Conservation (phyloP, 345 rosid species). For the Acer negundo region DNA sequence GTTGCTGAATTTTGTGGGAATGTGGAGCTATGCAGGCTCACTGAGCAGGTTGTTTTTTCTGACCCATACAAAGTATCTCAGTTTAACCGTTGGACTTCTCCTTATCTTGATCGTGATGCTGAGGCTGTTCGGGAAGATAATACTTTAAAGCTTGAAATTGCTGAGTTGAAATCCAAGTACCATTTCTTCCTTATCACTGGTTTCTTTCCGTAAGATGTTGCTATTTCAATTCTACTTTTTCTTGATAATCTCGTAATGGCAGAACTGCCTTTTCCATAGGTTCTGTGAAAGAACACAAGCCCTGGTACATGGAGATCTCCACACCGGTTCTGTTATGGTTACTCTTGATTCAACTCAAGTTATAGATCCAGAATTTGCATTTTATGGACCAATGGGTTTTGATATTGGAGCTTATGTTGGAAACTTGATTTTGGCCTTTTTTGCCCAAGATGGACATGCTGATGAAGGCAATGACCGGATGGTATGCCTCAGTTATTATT, state of each 20-base stretch:
- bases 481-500: slow-evolving; percentile 34
- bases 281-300: slow-evolving; percentile 98
- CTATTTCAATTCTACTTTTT: not conserved
- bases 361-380: slow-evolving; percentile 92
- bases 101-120: slow-evolving; percentile 82
- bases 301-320: slow-evolving; percentile 92
- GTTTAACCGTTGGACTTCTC: slow-evolving; percentile 80
- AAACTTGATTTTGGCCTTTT: slow-evolving; percentile 84
- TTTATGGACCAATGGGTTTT: slow-evolving; percentile 92
- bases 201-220: not conserved
- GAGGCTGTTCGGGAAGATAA: slow-evolving; percentile 77
- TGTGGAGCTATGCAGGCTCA: slow-evolving; percentile 89
- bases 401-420: slow-evolving; percentile 93
- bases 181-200: slow-evolving; percentile 11
- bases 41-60: slow-evolving; percentile 94
- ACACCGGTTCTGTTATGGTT: slow-evolving; percentile 93
- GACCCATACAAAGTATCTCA: slow-evolving; percentile 84
- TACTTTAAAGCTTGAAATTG: slow-evolving; percentile 69
- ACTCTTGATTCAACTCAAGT: slow-evolving; percentile 83
- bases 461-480: slow-evolving; percentile 62
- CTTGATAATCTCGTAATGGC: slow-evolving; percentile 6
- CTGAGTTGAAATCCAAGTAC: slow-evolving; percentile 89
- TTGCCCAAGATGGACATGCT: slow-evolving; percentile 91
- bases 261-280: slow-evolving; percentile 39
- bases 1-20: slow-evolving; percentile 93